Conservation (phyloP, 2,329 filamentous ascomycete species). For the Aspergillus neotritici region DNA sequence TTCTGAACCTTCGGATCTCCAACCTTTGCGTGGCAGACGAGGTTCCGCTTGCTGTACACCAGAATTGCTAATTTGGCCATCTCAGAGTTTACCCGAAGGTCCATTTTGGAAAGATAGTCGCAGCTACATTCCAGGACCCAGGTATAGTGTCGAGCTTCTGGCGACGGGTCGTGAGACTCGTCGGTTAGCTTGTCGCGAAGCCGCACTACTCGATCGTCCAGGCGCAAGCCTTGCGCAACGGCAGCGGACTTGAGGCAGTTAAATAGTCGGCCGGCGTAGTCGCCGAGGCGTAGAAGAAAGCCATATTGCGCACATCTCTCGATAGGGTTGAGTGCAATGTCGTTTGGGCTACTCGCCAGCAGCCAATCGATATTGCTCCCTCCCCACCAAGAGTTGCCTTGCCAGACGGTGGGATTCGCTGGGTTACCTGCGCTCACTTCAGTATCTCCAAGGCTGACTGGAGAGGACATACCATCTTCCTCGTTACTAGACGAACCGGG, state of each 20-base stretch:
- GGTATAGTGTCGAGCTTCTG: neutral
- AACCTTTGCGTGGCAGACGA: neutral
- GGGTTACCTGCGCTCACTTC: too few relatives aligned
- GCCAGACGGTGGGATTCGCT: too few relatives aligned
- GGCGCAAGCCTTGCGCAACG: neutral
- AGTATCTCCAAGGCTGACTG: too few relatives aligned
- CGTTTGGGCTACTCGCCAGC: neutral
- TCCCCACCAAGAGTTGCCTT: too few relatives aligned
- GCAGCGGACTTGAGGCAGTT: too few relatives aligned
- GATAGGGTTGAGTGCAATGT: constrained; percentile 1
- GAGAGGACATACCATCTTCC: too few relatives aligned
- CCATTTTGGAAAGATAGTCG: too few relatives aligned
- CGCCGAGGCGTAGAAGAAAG: neutral
- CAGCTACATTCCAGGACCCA: constrained; percentile 1
- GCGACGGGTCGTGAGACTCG: neutral
- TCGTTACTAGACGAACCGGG: too few relatives aligned
- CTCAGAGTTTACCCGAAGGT: neutral
- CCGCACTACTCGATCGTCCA: neutral
- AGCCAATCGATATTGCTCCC: neutral
- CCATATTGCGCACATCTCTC: neutral
- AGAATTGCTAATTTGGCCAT: too few relatives aligned
- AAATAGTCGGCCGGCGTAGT: constrained; percentile 2
- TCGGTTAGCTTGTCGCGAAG: constrained; percentile 3
- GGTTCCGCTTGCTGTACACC: too few relatives aligned
- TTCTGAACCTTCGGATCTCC: neutral